Conservation (phyloP, 345 rosid genomes). For the Arabidopsis arenosa region DNA sequence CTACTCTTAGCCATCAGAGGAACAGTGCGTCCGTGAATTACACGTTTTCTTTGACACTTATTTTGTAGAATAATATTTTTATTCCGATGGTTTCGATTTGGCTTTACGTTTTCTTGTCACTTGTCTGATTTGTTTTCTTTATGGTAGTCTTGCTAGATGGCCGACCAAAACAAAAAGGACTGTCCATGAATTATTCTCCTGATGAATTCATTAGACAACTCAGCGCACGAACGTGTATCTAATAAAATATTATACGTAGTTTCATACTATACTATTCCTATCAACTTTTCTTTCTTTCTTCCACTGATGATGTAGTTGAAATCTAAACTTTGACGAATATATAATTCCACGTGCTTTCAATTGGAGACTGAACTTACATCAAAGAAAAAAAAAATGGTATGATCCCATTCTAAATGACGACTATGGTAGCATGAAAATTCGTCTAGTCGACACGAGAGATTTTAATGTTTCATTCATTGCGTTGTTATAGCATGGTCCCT, state of each 20-base stretch:
- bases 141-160: constrained; percentile 33
- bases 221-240: constrained; percentile 18
- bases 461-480: neutral
- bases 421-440: neutral
- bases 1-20: constrained; percentile 29
- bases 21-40: constrained; percentile 33
- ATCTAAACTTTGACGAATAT: constrained; percentile 2
- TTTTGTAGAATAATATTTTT: neutral
- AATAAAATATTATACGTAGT: neutral
- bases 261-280: constrained; percentile 15
- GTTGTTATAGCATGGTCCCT: neutral
- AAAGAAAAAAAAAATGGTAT: neutral
- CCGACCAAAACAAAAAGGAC: constrained; percentile 37
- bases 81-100: constrained; percentile 21
- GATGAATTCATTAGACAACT: neutral
- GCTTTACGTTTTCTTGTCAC: constrained; percentile 11
- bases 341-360: neutral
- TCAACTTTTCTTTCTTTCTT: neutral
- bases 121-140: constrained; percentile 9
- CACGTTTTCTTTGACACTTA: constrained; percentile 33
- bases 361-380: neutral
- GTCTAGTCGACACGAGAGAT: neutral
- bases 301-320: neutral
- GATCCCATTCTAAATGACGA: neutral
- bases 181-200: constrained; percentile 20